These are phyloP conservation scores for Penicillium verrucosum DNA, from an alignment of 2,329 filamentous ascomycete species.

Conservation along the genomic window DNA sequence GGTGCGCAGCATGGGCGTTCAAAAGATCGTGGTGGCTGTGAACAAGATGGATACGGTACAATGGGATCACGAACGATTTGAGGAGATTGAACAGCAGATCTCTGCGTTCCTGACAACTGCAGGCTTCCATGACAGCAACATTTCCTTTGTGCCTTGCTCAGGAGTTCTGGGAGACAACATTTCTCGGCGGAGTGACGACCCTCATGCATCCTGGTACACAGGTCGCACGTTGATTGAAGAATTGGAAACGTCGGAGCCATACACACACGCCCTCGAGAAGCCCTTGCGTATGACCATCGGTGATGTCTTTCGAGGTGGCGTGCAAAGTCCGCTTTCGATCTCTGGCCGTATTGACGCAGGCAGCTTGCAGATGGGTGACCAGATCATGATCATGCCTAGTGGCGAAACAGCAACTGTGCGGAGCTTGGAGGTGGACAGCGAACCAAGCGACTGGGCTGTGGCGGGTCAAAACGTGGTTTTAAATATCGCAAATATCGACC, in stretches of 20 bases:
- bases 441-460: constrained; percentile 79
- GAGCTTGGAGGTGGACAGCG: constrained; percentile 71
- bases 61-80: constrained; percentile 80
- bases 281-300: constrained; percentile 82
- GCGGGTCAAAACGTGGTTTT: constrained; percentile 85
- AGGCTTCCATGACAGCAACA: constrained; percentile 75
- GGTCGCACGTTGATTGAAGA: constrained; percentile 78
- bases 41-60: constrained; percentile 89
- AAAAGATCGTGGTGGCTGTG: constrained; percentile 81
- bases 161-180: constrained; percentile 89
- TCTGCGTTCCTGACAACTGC: constrained; percentile 76
- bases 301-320: constrained; percentile 77
- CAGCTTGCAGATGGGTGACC: constrained; percentile 78
- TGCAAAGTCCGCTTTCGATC: constrained; percentile 78
- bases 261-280: constrained; percentile 67
- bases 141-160: constrained; percentile 85
- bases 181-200: constrained; percentile 46
- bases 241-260: constrained; percentile 76
- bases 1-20: constrained; percentile 84
- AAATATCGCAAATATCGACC: constrained; percentile 81
- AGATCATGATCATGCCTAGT: constrained; percentile 73
- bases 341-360: constrained; percentile 84
- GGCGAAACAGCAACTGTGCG: constrained; percentile 79
- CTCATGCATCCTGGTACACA: constrained; percentile 70
- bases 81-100: constrained; percentile 80